These are phyloP conservation scores for Globisporangium mamillatum DNA, from an alignment of 352 stramenopile species.

Conservation along the genomic window DNA sequence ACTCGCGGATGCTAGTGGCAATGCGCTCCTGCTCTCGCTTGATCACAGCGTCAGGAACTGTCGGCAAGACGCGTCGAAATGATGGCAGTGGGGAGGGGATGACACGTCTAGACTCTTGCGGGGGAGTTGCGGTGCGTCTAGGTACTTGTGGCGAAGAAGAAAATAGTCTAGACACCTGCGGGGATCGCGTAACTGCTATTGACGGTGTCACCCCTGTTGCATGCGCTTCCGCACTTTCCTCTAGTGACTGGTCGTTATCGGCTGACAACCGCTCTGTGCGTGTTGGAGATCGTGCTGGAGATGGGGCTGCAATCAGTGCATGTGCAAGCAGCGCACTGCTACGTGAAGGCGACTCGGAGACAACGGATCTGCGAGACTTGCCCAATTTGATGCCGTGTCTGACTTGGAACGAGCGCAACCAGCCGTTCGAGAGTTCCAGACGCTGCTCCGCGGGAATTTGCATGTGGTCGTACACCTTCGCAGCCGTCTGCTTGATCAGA, in stretches of 20 bases:
- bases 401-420: conserved; percentile 20
- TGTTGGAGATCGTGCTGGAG: neutral
- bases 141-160: neutral
- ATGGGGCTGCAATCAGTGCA: neutral
- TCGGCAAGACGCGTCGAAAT: neutral
- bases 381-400: conserved; percentile 5
- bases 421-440: conserved; percentile 27
- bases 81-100: neutral
- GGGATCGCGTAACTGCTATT: neutral
- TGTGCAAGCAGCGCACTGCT: neutral
- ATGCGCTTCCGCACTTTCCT: neutral
- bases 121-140: neutral
- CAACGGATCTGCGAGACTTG: neutral
- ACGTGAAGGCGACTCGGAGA: neutral
- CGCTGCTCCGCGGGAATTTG: conserved; percentile 14
- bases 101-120: neutral
- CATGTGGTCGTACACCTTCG: conserved; percentile 23
- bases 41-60: conserved; percentile 8
- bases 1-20: conserved; percentile 4
- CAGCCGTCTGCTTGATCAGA: conserved; percentile 23
- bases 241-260: neutral
- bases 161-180: neutral
- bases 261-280: neutral
- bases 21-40: conserved; percentile 18
- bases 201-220: neutral